Conservation (phyloP, 345 rosid species). For the Balakata baccata region DNA sequence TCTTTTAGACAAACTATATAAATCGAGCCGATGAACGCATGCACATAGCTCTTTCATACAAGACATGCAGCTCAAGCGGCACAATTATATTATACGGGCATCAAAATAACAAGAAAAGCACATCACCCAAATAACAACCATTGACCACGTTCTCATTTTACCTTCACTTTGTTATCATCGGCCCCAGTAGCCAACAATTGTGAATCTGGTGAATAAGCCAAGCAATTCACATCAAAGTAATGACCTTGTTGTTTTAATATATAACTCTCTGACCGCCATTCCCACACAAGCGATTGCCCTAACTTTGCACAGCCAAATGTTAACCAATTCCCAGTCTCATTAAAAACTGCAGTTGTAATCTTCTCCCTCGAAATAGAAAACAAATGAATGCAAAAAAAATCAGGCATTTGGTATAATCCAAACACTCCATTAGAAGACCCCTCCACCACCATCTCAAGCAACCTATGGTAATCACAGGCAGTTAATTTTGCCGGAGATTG, state of each 20-base stretch:
- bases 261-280: conserved; percentile 93
- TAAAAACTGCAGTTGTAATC: conserved; percentile 79
- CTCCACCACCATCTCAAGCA: conserved; percentile 77
- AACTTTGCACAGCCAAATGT: conserved; percentile 89
- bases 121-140: background rate
- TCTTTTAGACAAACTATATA: background rate
- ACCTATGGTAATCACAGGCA: conserved; percentile 79
- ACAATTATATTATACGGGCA: background rate
- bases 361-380: conserved; percentile 81
- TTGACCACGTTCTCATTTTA: conserved; percentile 15
- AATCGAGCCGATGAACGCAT: background rate
- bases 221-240: conserved; percentile 83
- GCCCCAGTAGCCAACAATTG: conserved; percentile 96
- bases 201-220: conserved; percentile 88
- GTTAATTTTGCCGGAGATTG: conserved; percentile 68
- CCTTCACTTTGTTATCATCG: conserved; percentile 98
- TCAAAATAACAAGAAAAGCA: background rate
- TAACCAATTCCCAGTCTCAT: conserved; percentile 91
- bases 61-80: background rate
- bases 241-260: conserved; percentile 99
- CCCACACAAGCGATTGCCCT: conserved; percentile 97
- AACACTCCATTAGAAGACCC: conserved; percentile 91
- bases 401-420: conserved; percentile 94
- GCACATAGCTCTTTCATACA: background rate
- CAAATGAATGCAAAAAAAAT: conserved; percentile 82